These are phyloP conservation scores for Aspergillus novoparasiticus DNA, from an alignment of 2,329 filamentous ascomycete species.

Conservation along the genomic window DNA sequence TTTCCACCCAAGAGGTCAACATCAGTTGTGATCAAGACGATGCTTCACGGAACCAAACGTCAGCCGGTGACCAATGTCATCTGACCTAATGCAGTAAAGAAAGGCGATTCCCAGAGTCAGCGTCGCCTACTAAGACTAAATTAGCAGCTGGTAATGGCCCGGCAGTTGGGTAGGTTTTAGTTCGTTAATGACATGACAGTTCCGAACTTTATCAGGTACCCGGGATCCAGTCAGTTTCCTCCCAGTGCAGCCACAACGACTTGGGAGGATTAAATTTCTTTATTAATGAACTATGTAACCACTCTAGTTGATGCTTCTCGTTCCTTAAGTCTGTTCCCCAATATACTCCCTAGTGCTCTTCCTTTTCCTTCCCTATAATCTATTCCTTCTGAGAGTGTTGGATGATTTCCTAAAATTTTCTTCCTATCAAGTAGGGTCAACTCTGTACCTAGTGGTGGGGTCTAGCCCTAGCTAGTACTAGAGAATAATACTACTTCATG, in stretches of 20 bases:
- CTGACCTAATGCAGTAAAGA: not conserved
- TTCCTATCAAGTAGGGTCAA: not conserved
- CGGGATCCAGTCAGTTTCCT: not conserved
- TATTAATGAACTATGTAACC: no score
- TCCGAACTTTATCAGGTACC: not conserved
- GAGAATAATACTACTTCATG: no score
- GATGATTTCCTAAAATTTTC: not conserved
- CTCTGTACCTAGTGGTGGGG: not conserved
- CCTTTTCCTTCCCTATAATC: not conserved
- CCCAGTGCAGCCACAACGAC: not conserved
- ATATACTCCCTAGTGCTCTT: not conserved
- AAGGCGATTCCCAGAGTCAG: not conserved
- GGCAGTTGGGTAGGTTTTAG: constrained; percentile 7
- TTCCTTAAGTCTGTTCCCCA: not conserved
- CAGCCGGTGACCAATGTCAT: not conserved
- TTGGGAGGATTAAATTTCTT: not conserved
- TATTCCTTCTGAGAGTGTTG: not conserved
- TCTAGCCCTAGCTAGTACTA: not conserved
- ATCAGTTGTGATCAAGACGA: not conserved
- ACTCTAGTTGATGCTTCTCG: not conserved
- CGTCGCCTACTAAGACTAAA: constrained; percentile 1
- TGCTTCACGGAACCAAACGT: not conserved
- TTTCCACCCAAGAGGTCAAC: not conserved
- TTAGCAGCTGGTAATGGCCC: constrained; percentile 1
- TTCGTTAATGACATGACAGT: not conserved